Percentiles rank a stretch among this genome's conserved stretches.
Conservation (phyloP, 768 basidiomycete species). For the Naematelia aurantialba region DNA sequence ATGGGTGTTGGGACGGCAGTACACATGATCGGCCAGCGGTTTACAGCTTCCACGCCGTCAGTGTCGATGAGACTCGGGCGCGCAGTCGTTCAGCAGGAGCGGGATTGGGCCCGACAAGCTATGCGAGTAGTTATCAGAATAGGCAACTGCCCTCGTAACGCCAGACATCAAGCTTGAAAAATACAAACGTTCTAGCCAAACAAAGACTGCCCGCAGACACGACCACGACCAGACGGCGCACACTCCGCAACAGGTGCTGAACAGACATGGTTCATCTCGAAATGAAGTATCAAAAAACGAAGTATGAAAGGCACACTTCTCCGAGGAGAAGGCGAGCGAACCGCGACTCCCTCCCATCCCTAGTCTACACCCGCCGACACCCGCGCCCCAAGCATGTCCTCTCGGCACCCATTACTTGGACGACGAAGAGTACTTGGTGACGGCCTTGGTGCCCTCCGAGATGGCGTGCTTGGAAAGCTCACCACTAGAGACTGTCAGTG, state of each 20-base stretch:
- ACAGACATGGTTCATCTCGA: neutral
- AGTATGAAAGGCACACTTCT: neutral
- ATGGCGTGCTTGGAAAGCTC: slow-evolving; percentile 92
- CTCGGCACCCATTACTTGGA: slow-evolving; percentile 38
- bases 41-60: too few species aligned
- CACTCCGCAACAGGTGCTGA: neutral
- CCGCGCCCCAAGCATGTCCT: neutral
- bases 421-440: slow-evolving; percentile 62
- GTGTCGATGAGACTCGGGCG: too few species aligned
- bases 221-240: neutral
- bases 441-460: slow-evolving; percentile 73
- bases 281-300: neutral
- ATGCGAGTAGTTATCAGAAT: too few species aligned
- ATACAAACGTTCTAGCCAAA: too few species aligned
- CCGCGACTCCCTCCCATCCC: neutral
- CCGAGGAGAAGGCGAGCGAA: neutral
- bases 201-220: too few species aligned
- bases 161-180: too few species aligned
- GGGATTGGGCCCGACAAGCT: too few species aligned
- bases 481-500: slow-evolving; percentile 52
- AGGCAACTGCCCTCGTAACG: too few species aligned
- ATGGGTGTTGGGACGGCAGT: too few species aligned
- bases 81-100: too few species aligned
- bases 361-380: neutral
- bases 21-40: too few species aligned